Base-by-base conservation (phyloP, 2,329 filamentous ascomycete genomes). In the Xylariaceae sp. region DNA sequence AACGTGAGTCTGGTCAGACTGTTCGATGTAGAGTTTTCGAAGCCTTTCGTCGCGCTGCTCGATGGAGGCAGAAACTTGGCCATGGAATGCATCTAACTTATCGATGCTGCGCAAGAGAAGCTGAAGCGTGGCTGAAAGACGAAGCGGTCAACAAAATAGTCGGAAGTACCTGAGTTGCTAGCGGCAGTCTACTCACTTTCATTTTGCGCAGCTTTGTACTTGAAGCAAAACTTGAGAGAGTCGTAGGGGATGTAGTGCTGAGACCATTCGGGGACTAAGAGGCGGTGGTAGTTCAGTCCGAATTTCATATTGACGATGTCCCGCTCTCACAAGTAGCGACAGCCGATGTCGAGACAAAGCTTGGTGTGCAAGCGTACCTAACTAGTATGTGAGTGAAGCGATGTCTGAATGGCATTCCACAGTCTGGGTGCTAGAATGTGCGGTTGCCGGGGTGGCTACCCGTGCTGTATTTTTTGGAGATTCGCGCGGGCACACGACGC, bases 231-330 rank as follows among this genome's bases (percentile, higher is more conserved):
- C 18, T 47, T 39, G 14, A 38, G 34, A 12, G 14, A 12, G 17
- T 47, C 38, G 16, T 47, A 39, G 31, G 13, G n/a, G 12, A 47
- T 45, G n/a, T 45, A 45, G 42, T 45, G n/a, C 28, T 31, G 10
- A n/a, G 17, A 28, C 42, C 42, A 45, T n/a, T 45, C 42, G 9
- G 42, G 42, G 17, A 45, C 17, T 14, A 22, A 14, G 42, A 28
- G 31, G 4, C 18, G 28, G 14, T 28, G 14, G 28, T 28, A 45
- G 28, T 45, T 28, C 6, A 31, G 17, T n/a, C 42, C 42, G 42
- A 45, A 45, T 28, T 31, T 45, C 42, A 45, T 45, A 18, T 13
- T 45, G 34, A 38, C 10, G 10, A 38, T 38, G 13, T 36, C 22
- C 22, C 22, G 22, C 22, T 28, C 22, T 28, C 7, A 28, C 22